Conservation (phyloP, 805 yeast genomes). For the Wickerhamomyces bisporus region DNA sequence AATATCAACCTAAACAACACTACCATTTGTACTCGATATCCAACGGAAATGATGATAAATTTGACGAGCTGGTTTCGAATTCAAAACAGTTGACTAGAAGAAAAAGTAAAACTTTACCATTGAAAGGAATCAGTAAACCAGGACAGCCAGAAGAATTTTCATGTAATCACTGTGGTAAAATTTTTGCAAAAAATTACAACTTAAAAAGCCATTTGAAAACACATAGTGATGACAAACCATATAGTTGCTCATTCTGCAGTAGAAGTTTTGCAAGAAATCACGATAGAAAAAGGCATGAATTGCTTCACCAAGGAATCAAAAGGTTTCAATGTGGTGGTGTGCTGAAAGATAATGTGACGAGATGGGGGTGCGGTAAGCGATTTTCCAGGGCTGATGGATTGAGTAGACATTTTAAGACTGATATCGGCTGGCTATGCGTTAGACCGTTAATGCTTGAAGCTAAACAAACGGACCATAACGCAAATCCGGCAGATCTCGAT, state of each 20-base stretch:
- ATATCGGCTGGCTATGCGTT: conserved; percentile 67
- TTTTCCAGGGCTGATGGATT: conserved; percentile 78
- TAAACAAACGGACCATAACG: conserved; percentile 9
- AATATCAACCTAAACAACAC: background rate
- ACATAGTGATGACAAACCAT: conserved; percentile 71
- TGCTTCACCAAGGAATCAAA: conserved; percentile 68
- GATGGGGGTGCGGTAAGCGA: conserved; percentile 72
- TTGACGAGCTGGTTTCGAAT: background rate
- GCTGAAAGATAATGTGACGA: conserved; percentile 48
- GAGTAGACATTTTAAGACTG: conserved; percentile 71
- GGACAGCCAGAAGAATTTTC: conserved; percentile 17
- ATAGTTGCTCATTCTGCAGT: conserved; percentile 55
- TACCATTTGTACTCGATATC: too few species aligned
- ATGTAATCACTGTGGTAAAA: conserved; percentile 69
- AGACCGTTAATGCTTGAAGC: conserved; percentile 59
- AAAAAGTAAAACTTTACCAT: conserved; percentile 7
- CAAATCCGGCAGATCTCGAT: background rate
- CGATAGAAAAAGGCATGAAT: conserved; percentile 72
- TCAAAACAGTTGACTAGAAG: conserved; percentile 1
- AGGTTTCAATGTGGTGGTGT: conserved; percentile 63
- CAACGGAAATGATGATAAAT: too few species aligned
- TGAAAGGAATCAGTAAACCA: conserved; percentile 9
- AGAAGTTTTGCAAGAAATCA: conserved; percentile 74
- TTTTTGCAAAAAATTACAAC: conserved; percentile 76
- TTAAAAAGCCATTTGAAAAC: conserved; percentile 75